phyloP scores from a whole-genome alignment of 768 basidiomycete genomes.

The Suillus tomentosus region DNA sequence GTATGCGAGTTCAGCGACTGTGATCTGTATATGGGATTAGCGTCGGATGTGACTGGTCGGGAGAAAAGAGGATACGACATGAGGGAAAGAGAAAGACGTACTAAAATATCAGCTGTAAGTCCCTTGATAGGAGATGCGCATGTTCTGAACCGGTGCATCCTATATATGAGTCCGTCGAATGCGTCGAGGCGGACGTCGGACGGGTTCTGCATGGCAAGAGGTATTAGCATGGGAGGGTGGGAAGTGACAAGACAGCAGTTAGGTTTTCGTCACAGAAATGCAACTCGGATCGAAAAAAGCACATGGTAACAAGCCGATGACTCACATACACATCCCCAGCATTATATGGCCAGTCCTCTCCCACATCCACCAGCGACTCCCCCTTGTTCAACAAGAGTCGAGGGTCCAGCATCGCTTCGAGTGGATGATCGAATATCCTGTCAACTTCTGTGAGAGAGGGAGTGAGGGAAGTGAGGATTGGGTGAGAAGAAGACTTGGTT shows the following conservation, averaged over 20 bases:
- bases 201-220: conserved; percentile 47
- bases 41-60: conserved; percentile 21
- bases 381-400: conserved; percentile 40
- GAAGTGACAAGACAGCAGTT: neutral
- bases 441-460: conserved; percentile 73
- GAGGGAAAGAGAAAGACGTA: conserved; percentile 33
- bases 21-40: conserved; percentile 44
- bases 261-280: neutral
- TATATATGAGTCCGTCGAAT: conserved; percentile 57
- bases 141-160: conserved; percentile 84
- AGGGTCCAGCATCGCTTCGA: conserved; percentile 73
- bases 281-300: conserved; percentile 5
- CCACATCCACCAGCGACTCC: conserved; percentile 51
- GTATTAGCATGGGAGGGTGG: neutral
- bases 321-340: conserved; percentile 71
- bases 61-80: neutral
- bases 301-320: conserved; percentile 6
- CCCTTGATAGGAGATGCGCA: conserved; percentile 82
- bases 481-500: conserved; percentile 15
- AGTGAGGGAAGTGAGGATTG: conserved; percentile 50
- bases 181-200: conserved; percentile 52
- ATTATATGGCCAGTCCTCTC: conserved; percentile 76
- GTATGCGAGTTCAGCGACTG: conserved; percentile 66
- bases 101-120: conserved; percentile 80
- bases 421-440: conserved; percentile 76